Conservation (phyloP, 1,139 yeast species). For the Suhomyces ambrosiae region DNA sequence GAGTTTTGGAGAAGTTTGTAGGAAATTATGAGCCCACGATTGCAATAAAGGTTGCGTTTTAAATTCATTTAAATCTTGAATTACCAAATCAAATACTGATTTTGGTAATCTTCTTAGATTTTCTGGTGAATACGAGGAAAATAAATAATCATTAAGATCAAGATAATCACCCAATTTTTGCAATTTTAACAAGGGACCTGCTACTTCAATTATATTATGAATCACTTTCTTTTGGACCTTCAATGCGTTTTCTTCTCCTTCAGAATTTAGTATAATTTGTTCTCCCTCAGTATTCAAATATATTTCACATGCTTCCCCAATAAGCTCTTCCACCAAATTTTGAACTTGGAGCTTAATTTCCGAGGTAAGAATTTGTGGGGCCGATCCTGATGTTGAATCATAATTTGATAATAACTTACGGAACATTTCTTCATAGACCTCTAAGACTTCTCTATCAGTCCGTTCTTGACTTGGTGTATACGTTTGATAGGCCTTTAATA, state of each 20-base stretch:
- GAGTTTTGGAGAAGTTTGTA: constrained; percentile 18
- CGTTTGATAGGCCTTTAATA: constrained; percentile 30
- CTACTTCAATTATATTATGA: constrained; percentile 17
- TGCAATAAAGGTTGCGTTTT: constrained; percentile 21
- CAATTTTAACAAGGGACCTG: constrained; percentile 28
- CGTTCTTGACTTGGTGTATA: constrained; percentile 18
- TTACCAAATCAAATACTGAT: neutral
- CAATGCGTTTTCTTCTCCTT: constrained; percentile 1
- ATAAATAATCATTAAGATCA: constrained; percentile 24
- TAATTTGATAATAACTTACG: constrained; percentile 16
- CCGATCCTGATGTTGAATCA: constrained; percentile 14
- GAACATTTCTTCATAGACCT: constrained; percentile 22
- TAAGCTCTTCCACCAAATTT: constrained; percentile 26
- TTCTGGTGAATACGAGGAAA: constrained; percentile 16
- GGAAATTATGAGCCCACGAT: constrained; percentile 27
- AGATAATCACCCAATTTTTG: constrained; percentile 30
- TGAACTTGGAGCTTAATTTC: constrained; percentile 29
- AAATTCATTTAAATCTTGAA: constrained; percentile 15
- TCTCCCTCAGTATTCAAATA: constrained; percentile 13
- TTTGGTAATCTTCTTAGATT: no score
- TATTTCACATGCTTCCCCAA: constrained; percentile 22
- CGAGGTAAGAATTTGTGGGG: constrained; percentile 21
- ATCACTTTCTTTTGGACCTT: constrained; percentile 22
- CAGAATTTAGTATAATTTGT: neutral
- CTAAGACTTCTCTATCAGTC: constrained; percentile 10